Base-by-base conservation (phyloP, 176 grass and related monocot genomes). In the Otatea glauca region DNA sequence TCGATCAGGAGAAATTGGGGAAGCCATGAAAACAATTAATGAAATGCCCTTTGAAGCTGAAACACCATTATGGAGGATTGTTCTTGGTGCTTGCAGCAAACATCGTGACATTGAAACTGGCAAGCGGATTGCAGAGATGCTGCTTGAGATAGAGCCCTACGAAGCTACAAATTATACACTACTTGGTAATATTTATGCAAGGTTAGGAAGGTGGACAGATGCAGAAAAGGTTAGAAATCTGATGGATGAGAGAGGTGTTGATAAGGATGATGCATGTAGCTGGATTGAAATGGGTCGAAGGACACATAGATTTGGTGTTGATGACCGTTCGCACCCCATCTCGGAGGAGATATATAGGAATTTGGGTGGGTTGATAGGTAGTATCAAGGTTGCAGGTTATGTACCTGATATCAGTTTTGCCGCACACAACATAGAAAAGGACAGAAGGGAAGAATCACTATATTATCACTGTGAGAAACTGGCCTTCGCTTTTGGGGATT, bases 41-140 rank as follows among this genome's bases (percentile, higher is more conserved):
- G 64, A 42, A 16, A 85, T 89, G 76, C 88, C 88, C 14, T 89
- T 89, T 68, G 34, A 81, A 85, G 61, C 82, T 24, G 42, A 76
- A 12, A 41, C 69, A 20, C 54, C 82, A n/a, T 67, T 89, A 48
- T 85, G 82, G 88, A 85, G 88, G 78, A 85, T 63, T 75, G 61
- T 85, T 24, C 82, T 89, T 74, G 88, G 82, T 75, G 88, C 88
- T 81, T 89, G 88, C 78, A 75, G 82, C 83, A 89, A 89, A 81
- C 82, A 89, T 0, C 15, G 32, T 62, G 82, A 89, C 17, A 58
- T 89, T 59, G 42, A 2, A 60, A 80, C 76, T 32, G 82, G 82
- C 37, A 76, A 44, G 53, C 70, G 64, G 60, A 65, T 89, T 69
- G 82, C 88, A 75, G 70, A 85, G 42, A 75, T 85, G 88, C 53